A percentile compares a stretch with the other conserved stretches of the same genome.
Conservation (phyloP, 176 grass and related monocot species). For the Ampelocalamus luodianensis region DNA sequence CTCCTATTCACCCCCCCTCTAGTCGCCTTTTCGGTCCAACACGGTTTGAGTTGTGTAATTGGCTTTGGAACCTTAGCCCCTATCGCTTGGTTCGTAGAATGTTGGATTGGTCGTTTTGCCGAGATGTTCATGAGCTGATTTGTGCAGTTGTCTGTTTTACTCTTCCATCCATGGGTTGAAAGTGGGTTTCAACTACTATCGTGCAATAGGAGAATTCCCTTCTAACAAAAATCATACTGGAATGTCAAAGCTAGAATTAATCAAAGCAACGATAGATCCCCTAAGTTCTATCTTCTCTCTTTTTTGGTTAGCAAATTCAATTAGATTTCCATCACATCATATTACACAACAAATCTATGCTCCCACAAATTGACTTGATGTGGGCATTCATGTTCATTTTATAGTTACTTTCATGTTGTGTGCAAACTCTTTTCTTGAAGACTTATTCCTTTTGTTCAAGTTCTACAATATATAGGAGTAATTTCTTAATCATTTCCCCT, state of each 20-base stretch:
- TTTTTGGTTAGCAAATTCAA: conserved; percentile 29
- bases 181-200: conserved; percentile 27
- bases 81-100: conserved; percentile 17
- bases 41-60: neutral
- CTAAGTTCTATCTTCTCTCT: conserved; percentile 22
- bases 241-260: conserved; percentile 36
- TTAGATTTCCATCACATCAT: conserved; percentile 47
- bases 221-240: conserved; percentile 27
- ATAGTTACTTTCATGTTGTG: conserved; percentile 18
- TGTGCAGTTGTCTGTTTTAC: conserved; percentile 27
- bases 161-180: conserved; percentile 12
- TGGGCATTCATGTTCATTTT: conserved; percentile 30
- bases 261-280: conserved; percentile 32
- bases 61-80: neutral
- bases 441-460: conserved; percentile 26
- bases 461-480: neutral
- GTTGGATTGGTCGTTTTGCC: conserved; percentile 17
- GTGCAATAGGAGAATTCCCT: conserved; percentile 13
- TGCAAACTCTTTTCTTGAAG: conserved; percentile 26
- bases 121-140: neutral
- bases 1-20: too few species aligned
- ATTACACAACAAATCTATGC: conserved; percentile 40
- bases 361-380: conserved; percentile 22
- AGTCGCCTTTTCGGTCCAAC: too few species aligned
- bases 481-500: conserved; percentile 17